phyloP scores from a whole-genome alignment of 2,329 filamentous ascomycete species.

The Dothiorella sarmentorum region DNA sequence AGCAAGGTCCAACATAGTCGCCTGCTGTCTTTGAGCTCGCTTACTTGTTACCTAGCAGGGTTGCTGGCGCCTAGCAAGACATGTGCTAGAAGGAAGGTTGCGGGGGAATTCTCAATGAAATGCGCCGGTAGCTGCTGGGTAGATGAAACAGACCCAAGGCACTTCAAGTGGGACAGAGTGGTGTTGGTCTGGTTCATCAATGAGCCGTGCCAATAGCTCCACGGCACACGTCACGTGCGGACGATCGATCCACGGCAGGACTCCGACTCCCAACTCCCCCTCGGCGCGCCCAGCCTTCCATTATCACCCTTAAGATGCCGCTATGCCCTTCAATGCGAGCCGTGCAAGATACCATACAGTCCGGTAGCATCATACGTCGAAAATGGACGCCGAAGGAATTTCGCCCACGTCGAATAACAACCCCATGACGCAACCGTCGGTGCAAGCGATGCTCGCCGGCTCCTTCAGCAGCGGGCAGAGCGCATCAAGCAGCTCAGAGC shows the following conservation, averaged over 20 bases:
- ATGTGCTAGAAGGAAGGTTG: neutral
- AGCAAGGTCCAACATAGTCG: neutral
- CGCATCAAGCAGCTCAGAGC: neutral
- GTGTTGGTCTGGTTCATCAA: neutral
- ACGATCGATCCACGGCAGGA: conserved; percentile 16
- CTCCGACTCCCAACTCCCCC: conserved; percentile 17
- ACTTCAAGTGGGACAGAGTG: neutral
- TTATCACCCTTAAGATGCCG: conserved; percentile 17
- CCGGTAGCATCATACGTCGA: conserved; percentile 4
- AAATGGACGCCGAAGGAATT: conserved; percentile 15
- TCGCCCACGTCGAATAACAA: conserved; percentile 6
- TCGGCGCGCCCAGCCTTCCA: conserved; percentile 13
- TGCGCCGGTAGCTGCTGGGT: neutral
- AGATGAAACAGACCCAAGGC: neutral
- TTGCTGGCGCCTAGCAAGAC: conserved; percentile 8
- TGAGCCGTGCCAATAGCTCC: neutral
- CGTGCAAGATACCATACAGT: neutral
- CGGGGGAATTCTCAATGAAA: neutral
- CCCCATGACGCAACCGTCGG: conserved; percentile 17
- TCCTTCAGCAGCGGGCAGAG: conserved; percentile 10
- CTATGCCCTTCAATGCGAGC: conserved; percentile 15
- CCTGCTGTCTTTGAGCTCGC: conserved; percentile 14
- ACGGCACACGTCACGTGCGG: conserved; percentile 13
- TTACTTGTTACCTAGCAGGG: conserved; percentile 9
- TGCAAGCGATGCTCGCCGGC: conserved; percentile 9